Conservation (phyloP, 2,329 filamentous ascomycete species). For the Chaetomiaceae sp. region DNA sequence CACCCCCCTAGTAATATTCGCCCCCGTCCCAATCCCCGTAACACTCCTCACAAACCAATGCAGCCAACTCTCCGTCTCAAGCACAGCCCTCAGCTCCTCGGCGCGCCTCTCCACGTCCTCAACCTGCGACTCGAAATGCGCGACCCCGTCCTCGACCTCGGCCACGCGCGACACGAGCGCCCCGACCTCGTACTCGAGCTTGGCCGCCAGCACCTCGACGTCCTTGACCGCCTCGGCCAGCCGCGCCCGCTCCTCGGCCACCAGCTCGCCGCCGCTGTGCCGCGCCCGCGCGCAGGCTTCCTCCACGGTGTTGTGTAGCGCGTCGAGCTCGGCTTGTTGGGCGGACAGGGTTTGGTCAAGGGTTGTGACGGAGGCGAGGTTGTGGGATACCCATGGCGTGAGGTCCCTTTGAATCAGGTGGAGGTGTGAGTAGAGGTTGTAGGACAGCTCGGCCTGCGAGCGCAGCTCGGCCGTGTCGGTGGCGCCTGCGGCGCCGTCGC, state of each 20-base stretch:
- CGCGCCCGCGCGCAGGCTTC: slow-evolving; percentile 66
- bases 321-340: slow-evolving; percentile 62
- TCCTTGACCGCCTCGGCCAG: slow-evolving; percentile 71
- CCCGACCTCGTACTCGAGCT: slow-evolving; percentile 88
- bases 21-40: slow-evolving; percentile 57
- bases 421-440: slow-evolving; percentile 50
- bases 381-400: slow-evolving; percentile 57
- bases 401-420: slow-evolving; percentile 48
- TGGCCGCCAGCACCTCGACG: slow-evolving; percentile 74
- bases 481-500: slow-evolving; percentile 26
- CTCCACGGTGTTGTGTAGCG: slow-evolving; percentile 64
- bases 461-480: slow-evolving; percentile 3
- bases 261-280: slow-evolving; percentile 61
- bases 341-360: slow-evolving; percentile 60
- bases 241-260: slow-evolving; percentile 63
- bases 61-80: slow-evolving; percentile 61
- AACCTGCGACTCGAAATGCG: slow-evolving; percentile 75
- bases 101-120: slow-evolving; percentile 63
- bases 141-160: slow-evolving; percentile 80
- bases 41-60: slow-evolving; percentile 60
- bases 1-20: slow-evolving; percentile 46
- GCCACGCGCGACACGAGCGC: slow-evolving; percentile 73
- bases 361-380: slow-evolving; percentile 51
- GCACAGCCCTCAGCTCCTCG: slow-evolving; percentile 56
- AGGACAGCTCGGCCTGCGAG: slow-evolving; percentile 47